Percentiles rank a stretch among this genome's conserved stretches.
Conservation (phyloP, 2,329 filamentous ascomycete genomes). For the Alternaria solani region DNA sequence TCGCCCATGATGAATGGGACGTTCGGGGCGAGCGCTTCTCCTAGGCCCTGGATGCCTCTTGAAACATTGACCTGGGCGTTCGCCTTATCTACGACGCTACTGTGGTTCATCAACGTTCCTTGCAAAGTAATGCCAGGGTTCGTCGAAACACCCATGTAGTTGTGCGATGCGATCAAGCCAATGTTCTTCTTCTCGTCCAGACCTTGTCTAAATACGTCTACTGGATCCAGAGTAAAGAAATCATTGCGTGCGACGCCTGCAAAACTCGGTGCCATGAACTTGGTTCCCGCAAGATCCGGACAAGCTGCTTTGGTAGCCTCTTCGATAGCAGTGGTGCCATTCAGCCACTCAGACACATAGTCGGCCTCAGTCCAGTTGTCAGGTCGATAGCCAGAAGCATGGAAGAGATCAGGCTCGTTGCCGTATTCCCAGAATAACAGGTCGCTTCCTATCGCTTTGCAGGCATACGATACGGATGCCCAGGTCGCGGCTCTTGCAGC, state of each 20-base stretch:
- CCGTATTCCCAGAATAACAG: constrained; percentile 68
- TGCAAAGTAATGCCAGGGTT: constrained; percentile 68
- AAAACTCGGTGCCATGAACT: constrained; percentile 14
- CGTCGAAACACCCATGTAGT: constrained; percentile 68
- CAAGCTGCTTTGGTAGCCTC: constrained; percentile 1
- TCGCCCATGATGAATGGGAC: constrained; percentile 67
- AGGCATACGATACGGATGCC: constrained; percentile 64
- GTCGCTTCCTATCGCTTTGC: constrained; percentile 62
- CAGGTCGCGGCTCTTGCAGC: constrained; percentile 52
- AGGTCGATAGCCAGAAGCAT: constrained; percentile 60
- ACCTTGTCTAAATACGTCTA: background rate
- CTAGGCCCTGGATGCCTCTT: constrained; percentile 54
- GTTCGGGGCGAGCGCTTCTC: constrained; percentile 51
- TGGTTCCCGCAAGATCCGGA: background rate
- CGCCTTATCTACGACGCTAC: constrained; percentile 52
- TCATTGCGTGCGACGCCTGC: constrained; percentile 2
- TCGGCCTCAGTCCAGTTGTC: constrained; percentile 60
- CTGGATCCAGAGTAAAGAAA: constrained; percentile 2
- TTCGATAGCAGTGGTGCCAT: constrained; percentile 7
- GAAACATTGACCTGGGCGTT: constrained; percentile 49
- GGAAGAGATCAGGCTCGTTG: constrained; percentile 69
- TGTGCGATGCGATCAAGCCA: constrained; percentile 65
- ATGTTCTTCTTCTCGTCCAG: constrained; percentile 51
- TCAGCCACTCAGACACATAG: constrained; percentile 41
- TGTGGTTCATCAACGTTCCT: constrained; percentile 71